Evolutionary conservation across 2,329 filamentous ascomycete species (phyloP).

Genomic region (Coniochaeta prunicola): DNA sequence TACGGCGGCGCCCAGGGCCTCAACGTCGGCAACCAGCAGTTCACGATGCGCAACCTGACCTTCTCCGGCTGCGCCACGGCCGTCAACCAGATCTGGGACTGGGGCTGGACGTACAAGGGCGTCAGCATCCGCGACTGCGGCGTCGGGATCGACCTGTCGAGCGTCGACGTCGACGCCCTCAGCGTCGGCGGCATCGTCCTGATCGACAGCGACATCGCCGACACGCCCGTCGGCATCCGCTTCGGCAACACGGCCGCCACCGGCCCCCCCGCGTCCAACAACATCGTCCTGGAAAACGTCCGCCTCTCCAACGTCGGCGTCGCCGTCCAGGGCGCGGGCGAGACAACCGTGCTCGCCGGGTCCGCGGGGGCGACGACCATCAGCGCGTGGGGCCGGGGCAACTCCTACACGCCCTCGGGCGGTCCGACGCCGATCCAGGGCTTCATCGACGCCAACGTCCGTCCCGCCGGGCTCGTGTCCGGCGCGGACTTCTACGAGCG

Average conservation of each 20-base stretch:
- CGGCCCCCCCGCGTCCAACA: constrained; percentile 27
- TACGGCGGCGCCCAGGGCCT: constrained; percentile 56
- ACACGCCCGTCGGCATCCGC: constrained; percentile 62
- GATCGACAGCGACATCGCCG: constrained; percentile 63
- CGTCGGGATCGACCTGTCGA: constrained; percentile 61
- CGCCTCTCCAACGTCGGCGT: constrained; percentile 29
- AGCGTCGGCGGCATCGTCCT: constrained; percentile 68
- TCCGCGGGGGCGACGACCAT: constrained; percentile 37
- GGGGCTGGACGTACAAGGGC: constrained; percentile 69
- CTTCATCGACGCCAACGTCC: constrained; percentile 29
- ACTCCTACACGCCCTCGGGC: constrained; percentile 44
- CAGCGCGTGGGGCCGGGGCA: constrained; percentile 57
- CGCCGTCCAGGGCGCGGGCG: constrained; percentile 38
- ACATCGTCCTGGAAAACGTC: constrained; percentile 41
- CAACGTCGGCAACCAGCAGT: constrained; percentile 56
- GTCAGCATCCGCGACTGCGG: constrained; percentile 55
- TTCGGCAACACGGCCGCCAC: constrained; percentile 19
- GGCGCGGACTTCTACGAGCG: constrained; percentile 57
- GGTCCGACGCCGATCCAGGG: constrained; percentile 38
- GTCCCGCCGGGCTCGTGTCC: constrained; percentile 50
- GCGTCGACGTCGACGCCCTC: constrained; percentile 35
- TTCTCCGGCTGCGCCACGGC: constrained; percentile 60
- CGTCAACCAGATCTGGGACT: constrained; percentile 68
- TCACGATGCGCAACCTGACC: constrained; percentile 60
- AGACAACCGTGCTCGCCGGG: constrained; percentile 46